These are phyloP conservation scores for Nitzschia sp. DNA, from an alignment of 108 stramenopile genomes.

Conservation along the genomic window DNA sequence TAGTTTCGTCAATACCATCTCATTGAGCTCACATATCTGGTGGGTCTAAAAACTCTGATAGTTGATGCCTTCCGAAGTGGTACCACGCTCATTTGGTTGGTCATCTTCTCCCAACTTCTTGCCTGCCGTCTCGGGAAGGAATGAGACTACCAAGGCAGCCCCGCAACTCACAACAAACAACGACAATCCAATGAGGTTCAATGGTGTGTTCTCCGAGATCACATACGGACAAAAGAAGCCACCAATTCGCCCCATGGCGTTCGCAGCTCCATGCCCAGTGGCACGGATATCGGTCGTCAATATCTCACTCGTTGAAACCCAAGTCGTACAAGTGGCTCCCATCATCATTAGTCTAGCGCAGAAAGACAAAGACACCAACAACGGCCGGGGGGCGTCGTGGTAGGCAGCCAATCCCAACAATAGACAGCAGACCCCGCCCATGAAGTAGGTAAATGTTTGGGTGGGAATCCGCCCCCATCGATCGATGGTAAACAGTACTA, in stretches of 20 bases:
- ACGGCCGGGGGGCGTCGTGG: neutral
- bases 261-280: constrained; percentile 57
- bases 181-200: constrained; percentile 33
- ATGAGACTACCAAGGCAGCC: constrained; percentile 9
- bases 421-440: constrained; percentile 47
- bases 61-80: too few relatives aligned
- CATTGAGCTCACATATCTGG: too few relatives aligned
- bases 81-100: too few relatives aligned
- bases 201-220: constrained; percentile 28
- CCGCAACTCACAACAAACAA: constrained; percentile 31
- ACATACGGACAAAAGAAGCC: constrained; percentile 51
- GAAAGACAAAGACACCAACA: neutral
- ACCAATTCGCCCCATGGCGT: constrained; percentile 50
- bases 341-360: constrained; percentile 5
- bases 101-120: constrained; percentile 22
- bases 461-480: constrained; percentile 43
- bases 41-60: too few relatives aligned
- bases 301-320: constrained; percentile 71
- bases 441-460: constrained; percentile 33
- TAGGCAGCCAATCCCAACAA: constrained; percentile 20
- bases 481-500: constrained; percentile 44
- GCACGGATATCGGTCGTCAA: constrained; percentile 68
- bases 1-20: too few relatives aligned
- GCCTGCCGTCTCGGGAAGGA: constrained; percentile 43
- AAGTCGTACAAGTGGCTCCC: constrained; percentile 47